Conservation (phyloP, 768 basidiomycete species). For the Trametes punicea region DNA sequence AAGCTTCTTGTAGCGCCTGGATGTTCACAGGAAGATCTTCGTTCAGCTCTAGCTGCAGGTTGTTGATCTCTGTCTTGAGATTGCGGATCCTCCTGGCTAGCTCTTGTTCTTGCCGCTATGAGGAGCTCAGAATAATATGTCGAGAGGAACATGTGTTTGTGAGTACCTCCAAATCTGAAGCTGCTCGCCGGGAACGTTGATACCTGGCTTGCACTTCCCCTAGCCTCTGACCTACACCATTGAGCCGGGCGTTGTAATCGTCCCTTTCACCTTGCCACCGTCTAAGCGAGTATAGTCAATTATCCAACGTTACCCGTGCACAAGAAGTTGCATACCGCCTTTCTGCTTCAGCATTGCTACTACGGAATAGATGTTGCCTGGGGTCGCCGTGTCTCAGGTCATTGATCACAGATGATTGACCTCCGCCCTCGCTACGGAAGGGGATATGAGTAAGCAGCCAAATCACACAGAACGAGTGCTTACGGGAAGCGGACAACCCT, state of each 20-base stretch:
- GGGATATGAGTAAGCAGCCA: too few relatives aligned
- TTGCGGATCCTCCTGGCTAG: constrained; percentile 7
- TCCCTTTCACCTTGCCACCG: constrained; percentile 41
- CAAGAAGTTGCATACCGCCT: constrained; percentile 38
- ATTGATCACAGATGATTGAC: constrained; percentile 43
- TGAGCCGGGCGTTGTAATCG: constrained; percentile 38
- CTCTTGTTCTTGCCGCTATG: constrained; percentile 12
- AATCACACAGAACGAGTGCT: too few relatives aligned
- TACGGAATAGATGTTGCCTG: constrained; percentile 49
- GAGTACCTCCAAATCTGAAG: constrained; percentile 23
- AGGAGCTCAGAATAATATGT: background rate
- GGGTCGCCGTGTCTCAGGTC: constrained; percentile 32
- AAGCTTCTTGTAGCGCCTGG: constrained; percentile 51
- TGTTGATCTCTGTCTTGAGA: constrained; percentile 34
- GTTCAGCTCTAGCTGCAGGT: constrained; percentile 57
- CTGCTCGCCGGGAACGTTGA: constrained; percentile 28
- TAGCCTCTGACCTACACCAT: constrained; percentile 28
- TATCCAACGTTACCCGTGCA: background rate
- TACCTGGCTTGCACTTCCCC: constrained; percentile 31
- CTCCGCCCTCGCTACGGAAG: constrained; percentile 64
- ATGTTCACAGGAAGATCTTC: constrained; percentile 67
- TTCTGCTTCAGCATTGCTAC: constrained; percentile 46
- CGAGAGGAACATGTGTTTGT: background rate
- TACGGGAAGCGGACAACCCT: constrained; percentile 63
- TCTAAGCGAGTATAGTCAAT: constrained; percentile 31